Conservation (phyloP, 345 rosid species). For the Eucalyptus erythrocorys region DNA sequence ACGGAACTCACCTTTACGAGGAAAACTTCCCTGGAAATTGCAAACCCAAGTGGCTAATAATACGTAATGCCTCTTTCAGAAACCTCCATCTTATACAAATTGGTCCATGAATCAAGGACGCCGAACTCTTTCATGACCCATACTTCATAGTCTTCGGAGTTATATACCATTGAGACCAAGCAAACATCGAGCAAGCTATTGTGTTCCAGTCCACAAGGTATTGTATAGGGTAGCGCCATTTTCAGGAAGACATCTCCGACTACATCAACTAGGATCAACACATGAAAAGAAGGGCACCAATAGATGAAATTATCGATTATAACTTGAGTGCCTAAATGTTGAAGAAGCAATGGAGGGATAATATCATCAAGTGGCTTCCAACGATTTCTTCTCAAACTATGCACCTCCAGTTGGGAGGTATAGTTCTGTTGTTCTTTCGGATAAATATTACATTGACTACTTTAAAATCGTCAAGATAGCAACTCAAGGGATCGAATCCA, state of each 20-base stretch:
- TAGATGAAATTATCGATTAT: neutral
- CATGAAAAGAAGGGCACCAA: neutral
- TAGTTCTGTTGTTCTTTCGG: neutral
- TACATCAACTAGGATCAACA: neutral
- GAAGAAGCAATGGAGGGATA: neutral
- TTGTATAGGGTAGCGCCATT: neutral
- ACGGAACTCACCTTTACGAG: neutral
- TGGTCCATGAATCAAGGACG: neutral
- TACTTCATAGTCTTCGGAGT: neutral
- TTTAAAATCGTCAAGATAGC: neutral
- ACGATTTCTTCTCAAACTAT: neutral
- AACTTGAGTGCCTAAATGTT: neutral
- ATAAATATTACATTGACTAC: neutral
- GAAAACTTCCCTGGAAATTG: neutral
- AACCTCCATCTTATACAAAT: neutral
- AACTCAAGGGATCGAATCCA: neutral
- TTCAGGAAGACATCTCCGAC: neutral
- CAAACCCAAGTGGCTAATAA: neutral
- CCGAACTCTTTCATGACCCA: neutral
- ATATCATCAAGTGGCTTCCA: neutral
- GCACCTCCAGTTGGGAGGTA: neutral
- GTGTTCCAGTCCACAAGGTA: neutral
- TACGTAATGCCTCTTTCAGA: neutral
- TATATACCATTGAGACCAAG: neutral
- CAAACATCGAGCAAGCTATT: neutral